A percentile compares a stretch with the other conserved stretches of the same genome.
Evolutionary conservation across 2,329 filamentous ascomycete genomes (phyloP).

Genomic region (Chaetomiaceae sp.): DNA sequence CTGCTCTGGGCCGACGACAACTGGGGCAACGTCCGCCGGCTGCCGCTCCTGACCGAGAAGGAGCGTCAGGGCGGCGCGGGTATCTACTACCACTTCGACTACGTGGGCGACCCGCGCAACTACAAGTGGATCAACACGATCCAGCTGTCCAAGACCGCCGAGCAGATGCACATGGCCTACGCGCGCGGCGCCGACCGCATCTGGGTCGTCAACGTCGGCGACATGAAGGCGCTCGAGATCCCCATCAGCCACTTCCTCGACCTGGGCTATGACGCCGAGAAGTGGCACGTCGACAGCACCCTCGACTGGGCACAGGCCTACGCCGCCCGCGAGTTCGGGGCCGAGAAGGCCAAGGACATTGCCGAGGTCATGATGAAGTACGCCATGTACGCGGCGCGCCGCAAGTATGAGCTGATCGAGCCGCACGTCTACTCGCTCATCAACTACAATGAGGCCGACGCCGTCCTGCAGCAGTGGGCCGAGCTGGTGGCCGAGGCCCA

Average conservation of each 20-base stretch:
- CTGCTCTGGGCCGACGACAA: slow-evolving; percentile 68
- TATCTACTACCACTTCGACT: slow-evolving; percentile 59
- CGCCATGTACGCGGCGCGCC: slow-evolving; percentile 49
- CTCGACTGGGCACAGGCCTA: slow-evolving; percentile 48
- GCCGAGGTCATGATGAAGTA: slow-evolving; percentile 51
- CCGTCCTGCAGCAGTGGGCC: slow-evolving; percentile 51
- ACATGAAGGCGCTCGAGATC: slow-evolving; percentile 60
- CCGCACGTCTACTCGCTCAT: slow-evolving; percentile 54
- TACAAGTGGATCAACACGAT: slow-evolving; percentile 62
- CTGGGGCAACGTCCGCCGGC: slow-evolving; percentile 59
- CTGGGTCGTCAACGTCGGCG: slow-evolving; percentile 64
- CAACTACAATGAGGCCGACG: slow-evolving; percentile 61
- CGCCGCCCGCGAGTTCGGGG: slow-evolving; percentile 53
- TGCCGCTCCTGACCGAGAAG: slow-evolving; percentile 57
- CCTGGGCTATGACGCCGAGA: slow-evolving; percentile 58
- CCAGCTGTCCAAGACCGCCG: slow-evolving; percentile 55
- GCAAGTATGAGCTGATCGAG: slow-evolving; percentile 60
- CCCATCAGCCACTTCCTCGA: slow-evolving; percentile 65
- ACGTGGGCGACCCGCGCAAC: slow-evolving; percentile 43
- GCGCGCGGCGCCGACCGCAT: slow-evolving; percentile 54
- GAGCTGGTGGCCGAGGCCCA: slow-evolving; percentile 50
- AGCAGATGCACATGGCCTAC: slow-evolving; percentile 57
- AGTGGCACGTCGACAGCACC: slow-evolving; percentile 52
- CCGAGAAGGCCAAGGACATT: slow-evolving; percentile 42
- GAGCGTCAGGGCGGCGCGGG: slow-evolving; percentile 57